A percentile compares a stretch with the other conserved stretches of the same genome.
Conservation (phyloP, 2,329 filamentous ascomycete genomes). For the Helicocarpus griseus region DNA sequence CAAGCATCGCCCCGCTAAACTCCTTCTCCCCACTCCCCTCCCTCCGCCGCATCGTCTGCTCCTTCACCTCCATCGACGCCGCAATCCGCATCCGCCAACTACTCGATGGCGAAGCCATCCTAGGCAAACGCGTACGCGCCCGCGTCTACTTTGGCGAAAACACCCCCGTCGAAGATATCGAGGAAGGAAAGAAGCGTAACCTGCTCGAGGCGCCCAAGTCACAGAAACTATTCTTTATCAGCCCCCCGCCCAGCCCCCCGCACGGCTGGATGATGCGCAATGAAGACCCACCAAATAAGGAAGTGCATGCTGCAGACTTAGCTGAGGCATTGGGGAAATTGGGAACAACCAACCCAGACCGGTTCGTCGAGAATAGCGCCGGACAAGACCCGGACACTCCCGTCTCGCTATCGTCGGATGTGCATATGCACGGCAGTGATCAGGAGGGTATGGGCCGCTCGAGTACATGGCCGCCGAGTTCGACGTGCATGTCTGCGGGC, state of each 20-base stretch:
- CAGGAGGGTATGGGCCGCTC: conserved; percentile 3
- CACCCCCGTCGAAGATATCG: conserved; percentile 32
- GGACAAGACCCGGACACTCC: conserved; percentile 7
- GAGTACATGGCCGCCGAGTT: conserved; percentile 21
- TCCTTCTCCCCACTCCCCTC: conserved; percentile 44
- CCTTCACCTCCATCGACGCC: conserved; percentile 34
- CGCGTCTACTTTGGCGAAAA: conserved; percentile 45
- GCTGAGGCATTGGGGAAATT: conserved; percentile 47
- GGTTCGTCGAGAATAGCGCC: conserved; percentile 8
- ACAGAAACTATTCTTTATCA: conserved; percentile 58
- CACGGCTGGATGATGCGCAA: conserved; percentile 55
- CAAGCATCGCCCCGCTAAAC: conserved; percentile 34
- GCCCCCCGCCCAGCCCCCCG: conserved; percentile 53
- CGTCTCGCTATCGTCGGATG: conserved; percentile 8
- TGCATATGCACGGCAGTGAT: conserved; percentile 4
- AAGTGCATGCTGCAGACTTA: conserved; percentile 54
- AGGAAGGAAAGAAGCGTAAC: conserved; percentile 29
- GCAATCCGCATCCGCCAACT: conserved; percentile 35
- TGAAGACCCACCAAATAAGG: conserved; percentile 56
- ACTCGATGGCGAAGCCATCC: conserved; percentile 29
- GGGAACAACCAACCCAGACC: conserved; percentile 32
- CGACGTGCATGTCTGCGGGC: conserved; percentile 14
- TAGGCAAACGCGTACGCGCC: conserved; percentile 24
- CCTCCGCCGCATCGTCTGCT: conserved; percentile 42
- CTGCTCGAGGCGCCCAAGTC: conserved; percentile 48